Conservation (phyloP, 306 rosid species). For the Medicago truncatula region DNA sequence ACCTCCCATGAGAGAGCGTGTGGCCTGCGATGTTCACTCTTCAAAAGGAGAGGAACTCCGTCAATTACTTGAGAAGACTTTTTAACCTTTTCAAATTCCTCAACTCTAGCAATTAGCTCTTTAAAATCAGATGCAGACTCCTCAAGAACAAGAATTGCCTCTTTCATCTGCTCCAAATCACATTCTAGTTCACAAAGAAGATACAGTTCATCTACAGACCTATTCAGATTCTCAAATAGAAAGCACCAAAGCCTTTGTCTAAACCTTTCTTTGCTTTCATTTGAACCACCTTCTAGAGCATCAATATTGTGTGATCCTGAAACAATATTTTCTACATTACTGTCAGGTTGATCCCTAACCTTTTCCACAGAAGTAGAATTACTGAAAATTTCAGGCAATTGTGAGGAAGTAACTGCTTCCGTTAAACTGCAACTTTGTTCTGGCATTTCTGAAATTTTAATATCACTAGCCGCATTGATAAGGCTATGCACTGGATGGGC, state of each 20-base stretch:
- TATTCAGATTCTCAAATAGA: conserved; percentile 96
- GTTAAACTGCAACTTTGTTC: conserved; percentile 44
- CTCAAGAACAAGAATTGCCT: conserved; percentile 96
- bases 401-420: conserved; percentile 40
- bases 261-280: conserved; percentile 96
- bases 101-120: conserved; percentile 84
- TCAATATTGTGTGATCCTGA: conserved; percentile 58
- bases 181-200: conserved; percentile 99
- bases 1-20: conserved; percentile 99
- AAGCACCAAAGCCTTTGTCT: conserved; percentile 99
- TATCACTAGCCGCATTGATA: conserved; percentile 48
- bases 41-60: conserved; percentile 75
- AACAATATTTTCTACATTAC: conserved; percentile 45
- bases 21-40: conserved; percentile 94
- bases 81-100: conserved; percentile 88
- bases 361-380: conserved; percentile 53
- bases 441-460: conserved; percentile 38
- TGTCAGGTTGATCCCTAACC: conserved; percentile 42
- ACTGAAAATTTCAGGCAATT: conserved; percentile 43
- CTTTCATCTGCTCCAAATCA: conserved; percentile 96
- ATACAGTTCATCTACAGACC: conserved; percentile 98
- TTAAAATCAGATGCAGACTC: conserved; percentile 94
- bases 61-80: conserved; percentile 75
- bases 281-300: conserved; percentile 63
- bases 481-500: conserved; percentile 36